These are phyloP conservation scores for Trametes hirsuta DNA, from an alignment of 1,284 basidiomycete genomes.

Conservation along the genomic window DNA sequence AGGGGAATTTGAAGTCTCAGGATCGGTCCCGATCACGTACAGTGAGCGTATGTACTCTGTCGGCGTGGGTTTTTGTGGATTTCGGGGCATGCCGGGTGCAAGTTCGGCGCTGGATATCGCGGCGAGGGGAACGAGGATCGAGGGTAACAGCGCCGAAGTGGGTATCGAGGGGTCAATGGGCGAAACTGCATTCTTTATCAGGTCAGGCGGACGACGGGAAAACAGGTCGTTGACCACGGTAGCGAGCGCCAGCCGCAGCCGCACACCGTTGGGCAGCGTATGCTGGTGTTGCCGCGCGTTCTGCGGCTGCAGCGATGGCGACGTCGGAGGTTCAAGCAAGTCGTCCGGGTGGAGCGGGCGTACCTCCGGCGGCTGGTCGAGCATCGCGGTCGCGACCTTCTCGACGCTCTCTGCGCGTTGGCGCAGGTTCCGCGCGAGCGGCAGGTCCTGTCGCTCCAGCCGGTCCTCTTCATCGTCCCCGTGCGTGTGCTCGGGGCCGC, in stretches of 20 bases:
- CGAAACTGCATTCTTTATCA: slow-evolving; percentile 18
- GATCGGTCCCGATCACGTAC: slow-evolving; percentile 65
- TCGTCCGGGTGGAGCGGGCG: slow-evolving; percentile 36
- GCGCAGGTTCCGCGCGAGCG: slow-evolving; percentile 61
- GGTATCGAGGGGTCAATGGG: slow-evolving; percentile 18
- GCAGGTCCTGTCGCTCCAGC: slow-evolving; percentile 58
- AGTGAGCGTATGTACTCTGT: slow-evolving; percentile 50
- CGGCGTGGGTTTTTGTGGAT: slow-evolving; percentile 33
- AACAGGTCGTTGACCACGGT: slow-evolving; percentile 81
- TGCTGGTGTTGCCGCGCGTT: slow-evolving; percentile 49
- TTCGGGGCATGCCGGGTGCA: slow-evolving; percentile 15
- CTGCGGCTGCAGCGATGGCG: slow-evolving; percentile 43
- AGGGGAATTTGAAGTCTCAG: slow-evolving; percentile 62
- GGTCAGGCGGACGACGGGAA: slow-evolving; percentile 63
- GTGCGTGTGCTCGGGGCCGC: slow-evolving; percentile 53
- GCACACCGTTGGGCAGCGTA: slow-evolving; percentile 77
- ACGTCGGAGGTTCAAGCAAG: slow-evolving; percentile 49
- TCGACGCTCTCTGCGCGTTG: slow-evolving; percentile 77
- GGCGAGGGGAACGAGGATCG: slow-evolving; percentile 41
- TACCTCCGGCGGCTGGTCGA: slow-evolving; percentile 66
- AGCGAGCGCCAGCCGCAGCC: slow-evolving; percentile 69
- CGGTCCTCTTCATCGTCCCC: slow-evolving; percentile 63
- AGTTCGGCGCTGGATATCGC: slow-evolving; percentile 37
- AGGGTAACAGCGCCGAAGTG: slow-evolving; percentile 40
- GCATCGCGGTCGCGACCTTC: slow-evolving; percentile 78